Conservation (phyloP, 805 yeast species). For the Suhomyces vadensis region DNA sequence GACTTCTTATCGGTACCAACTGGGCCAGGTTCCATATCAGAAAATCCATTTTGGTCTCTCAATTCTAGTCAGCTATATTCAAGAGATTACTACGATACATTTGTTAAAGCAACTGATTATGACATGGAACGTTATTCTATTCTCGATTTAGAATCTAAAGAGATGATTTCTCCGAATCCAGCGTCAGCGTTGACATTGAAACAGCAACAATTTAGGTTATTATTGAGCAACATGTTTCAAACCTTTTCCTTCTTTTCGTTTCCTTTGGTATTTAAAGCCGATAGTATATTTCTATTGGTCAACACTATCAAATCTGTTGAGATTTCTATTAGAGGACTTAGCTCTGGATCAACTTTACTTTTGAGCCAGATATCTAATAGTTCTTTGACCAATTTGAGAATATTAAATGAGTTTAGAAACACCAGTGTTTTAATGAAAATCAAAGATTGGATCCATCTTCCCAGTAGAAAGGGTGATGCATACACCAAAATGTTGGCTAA, state of each 20-base stretch:
- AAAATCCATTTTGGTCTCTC: slow-evolving; percentile 18
- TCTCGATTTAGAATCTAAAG: slow-evolving; percentile 28
- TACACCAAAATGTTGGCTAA: slow-evolving; percentile 36
- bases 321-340: slow-evolving; percentile 58
- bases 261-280: slow-evolving; percentile 39
- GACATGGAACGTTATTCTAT: slow-evolving; percentile 27
- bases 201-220: slow-evolving; percentile 27
- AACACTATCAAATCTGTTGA: slow-evolving; percentile 67
- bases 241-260: slow-evolving; percentile 36
- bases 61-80: slow-evolving; percentile 15
- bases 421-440: slow-evolving; percentile 35
- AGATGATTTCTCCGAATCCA: slow-evolving; percentile 27
- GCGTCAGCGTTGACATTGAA: slow-evolving; percentile 14
- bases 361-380: slow-evolving; percentile 64
- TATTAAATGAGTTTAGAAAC: slow-evolving; percentile 41
- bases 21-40: background rate
- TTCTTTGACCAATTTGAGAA: slow-evolving; percentile 57
- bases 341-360: slow-evolving; percentile 44
- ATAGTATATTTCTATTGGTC: slow-evolving; percentile 42
- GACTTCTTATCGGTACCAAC: slow-evolving; percentile 16
- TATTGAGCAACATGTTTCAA: slow-evolving; percentile 38
- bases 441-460: slow-evolving; percentile 37
- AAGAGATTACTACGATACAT: slow-evolving; percentile 27
- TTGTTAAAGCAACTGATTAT: slow-evolving; percentile 18
- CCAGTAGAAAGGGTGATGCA: slow-evolving; percentile 27